Conservation (phyloP, 345 rosid species). For the Tarenaya hassleriana region DNA sequence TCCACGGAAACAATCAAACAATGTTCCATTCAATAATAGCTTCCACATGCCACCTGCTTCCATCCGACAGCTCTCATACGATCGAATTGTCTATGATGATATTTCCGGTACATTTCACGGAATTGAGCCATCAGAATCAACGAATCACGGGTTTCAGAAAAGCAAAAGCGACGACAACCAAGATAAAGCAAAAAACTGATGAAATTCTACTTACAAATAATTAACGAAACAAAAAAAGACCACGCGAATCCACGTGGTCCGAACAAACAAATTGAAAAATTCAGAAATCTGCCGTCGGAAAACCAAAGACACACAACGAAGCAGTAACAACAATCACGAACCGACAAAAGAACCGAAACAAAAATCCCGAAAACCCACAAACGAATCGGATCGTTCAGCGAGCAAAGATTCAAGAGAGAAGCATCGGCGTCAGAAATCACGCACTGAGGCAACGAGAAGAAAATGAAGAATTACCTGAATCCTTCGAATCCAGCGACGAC, state of each 20-base stretch:
- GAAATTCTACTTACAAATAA: slow-evolving; percentile 1
- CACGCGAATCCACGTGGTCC: background rate
- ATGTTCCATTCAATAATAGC: background rate
- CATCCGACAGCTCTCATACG: background rate
- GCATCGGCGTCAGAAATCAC: background rate
- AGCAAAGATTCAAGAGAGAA: background rate
- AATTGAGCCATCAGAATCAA: background rate
- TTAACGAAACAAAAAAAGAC: background rate
- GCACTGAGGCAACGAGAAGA: background rate
- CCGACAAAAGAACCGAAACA: background rate
- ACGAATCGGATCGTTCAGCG: background rate
- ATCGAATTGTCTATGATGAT: background rate
- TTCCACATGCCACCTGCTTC: background rate
- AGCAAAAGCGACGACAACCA: slow-evolving; percentile 2
- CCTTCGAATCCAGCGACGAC: background rate
- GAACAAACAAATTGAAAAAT: background rate
- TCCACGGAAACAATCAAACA: background rate
- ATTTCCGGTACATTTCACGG: background rate
- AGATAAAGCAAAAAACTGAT: slow-evolving; percentile 3
- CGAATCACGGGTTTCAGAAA: background rate
- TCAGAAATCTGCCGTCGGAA: background rate
- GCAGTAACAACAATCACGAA: background rate
- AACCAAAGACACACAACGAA: background rate
- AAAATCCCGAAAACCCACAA: background rate
- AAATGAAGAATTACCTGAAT: slow-evolving; percentile 21